Conservation (phyloP, 352 stramenopile species). For the Thalassiosira delicatula region DNA sequence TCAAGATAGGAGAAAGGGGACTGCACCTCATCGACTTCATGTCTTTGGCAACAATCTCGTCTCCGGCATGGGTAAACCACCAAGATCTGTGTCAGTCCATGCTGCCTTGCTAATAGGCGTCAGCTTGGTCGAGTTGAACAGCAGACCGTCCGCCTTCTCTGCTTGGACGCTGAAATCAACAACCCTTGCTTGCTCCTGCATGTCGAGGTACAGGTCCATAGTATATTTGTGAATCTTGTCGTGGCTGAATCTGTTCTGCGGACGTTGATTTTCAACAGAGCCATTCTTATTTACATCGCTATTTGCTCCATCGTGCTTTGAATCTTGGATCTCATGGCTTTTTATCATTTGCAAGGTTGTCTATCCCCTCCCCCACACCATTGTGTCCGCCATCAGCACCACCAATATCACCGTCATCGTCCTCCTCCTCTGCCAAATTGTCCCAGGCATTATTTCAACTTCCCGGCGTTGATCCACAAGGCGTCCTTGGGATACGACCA, state of each 20-base stretch:
- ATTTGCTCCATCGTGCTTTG: neutral
- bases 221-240: conserved; percentile 86
- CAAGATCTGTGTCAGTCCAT: too few species aligned
- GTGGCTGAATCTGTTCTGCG: conserved; percentile 73
- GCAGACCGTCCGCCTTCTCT: conserved; percentile 89
- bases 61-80: conserved; percentile 49
- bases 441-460: too few species aligned
- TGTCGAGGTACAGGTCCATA: conserved; percentile 95
- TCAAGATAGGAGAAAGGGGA: conserved; percentile 80
- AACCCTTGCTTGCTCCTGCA: conserved; percentile 89
- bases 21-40: conserved; percentile 78
- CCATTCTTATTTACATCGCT: too few species aligned
- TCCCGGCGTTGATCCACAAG: conserved; percentile 90
- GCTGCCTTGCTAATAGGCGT: conserved; percentile 31
- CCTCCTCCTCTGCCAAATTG: conserved; percentile 38
- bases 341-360: neutral
- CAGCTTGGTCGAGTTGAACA: conserved; percentile 92
- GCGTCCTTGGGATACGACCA: conserved; percentile 93
- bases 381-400: conserved; percentile 9
- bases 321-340: conserved; percentile 25
- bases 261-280: too few species aligned
- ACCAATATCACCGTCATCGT: conserved; percentile 74
- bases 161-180: conserved; percentile 95
- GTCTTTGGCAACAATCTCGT: conserved; percentile 76
- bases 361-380: neutral